A percentile compares a stretch with the other conserved stretches of the same genome.
These are phyloP conservation scores for Dryas integrifolia DNA, from an alignment of 331 rosid genomes.

Conservation along the genomic window DNA sequence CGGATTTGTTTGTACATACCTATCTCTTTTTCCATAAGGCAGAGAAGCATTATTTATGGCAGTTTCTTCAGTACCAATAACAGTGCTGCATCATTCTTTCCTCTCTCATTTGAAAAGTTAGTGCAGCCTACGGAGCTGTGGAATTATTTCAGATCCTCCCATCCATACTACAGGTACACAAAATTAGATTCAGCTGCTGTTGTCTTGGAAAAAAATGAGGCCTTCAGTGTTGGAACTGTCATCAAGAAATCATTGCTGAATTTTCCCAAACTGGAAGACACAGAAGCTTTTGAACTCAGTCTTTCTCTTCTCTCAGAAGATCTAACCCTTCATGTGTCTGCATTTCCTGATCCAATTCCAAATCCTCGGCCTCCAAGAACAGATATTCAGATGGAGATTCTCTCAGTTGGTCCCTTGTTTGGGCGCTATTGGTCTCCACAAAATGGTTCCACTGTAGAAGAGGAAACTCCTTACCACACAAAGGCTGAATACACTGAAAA, in stretches of 20 bases:
- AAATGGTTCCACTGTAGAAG: constrained; percentile 41
- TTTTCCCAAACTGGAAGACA: constrained; percentile 83
- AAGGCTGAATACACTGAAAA: constrained; percentile 62
- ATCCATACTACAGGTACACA: constrained; percentile 66
- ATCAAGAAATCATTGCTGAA: constrained; percentile 69
- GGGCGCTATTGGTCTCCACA: constrained; percentile 52
- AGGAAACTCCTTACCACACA: constrained; percentile 49
- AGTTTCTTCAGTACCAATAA: constrained; percentile 53
- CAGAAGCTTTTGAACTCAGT: constrained; percentile 50
- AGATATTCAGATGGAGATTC: constrained; percentile 63
- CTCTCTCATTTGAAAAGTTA: constrained; percentile 69
- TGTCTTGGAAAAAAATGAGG: constrained; percentile 56
- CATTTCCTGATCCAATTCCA: constrained; percentile 45
- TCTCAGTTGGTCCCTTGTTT: constrained; percentile 71
- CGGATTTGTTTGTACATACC: constrained; percentile 79
- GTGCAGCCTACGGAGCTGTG: constrained; percentile 64
- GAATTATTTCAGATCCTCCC: constrained; percentile 61
- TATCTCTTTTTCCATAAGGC: constrained; percentile 63
- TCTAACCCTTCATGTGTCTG: constrained; percentile 59
- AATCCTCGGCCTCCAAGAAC: constrained; percentile 36
- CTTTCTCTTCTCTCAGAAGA: constrained; percentile 79
- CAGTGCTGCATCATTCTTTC: constrained; percentile 45
- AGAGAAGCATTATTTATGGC: constrained; percentile 67
- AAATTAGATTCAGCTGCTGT: constrained; percentile 46
- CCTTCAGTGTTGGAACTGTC: constrained; percentile 61